Evolutionary conservation across 176 grass and related monocot species (phyloP).

Genomic region (Oryza rufipogon): DNA sequence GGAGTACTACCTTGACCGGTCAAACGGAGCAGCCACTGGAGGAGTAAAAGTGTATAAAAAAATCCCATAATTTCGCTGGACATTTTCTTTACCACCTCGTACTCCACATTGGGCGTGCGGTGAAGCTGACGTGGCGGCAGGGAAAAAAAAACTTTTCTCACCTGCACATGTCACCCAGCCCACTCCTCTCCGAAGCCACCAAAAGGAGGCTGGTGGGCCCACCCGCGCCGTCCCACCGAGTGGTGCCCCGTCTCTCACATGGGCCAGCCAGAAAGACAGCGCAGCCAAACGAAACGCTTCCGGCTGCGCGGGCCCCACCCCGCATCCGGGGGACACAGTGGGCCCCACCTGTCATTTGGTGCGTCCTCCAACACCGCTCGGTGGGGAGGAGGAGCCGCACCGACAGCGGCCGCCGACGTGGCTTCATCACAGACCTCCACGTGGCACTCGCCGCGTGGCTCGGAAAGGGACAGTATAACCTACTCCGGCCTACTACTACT

Average conservation of each 20-base stretch:
- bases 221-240: not conserved
- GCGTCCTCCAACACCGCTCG: not conserved
- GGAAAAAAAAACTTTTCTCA: not conserved
- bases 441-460: constrained; percentile 40
- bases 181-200: too few relatives aligned
- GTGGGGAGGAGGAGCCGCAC: constrained; percentile 15
- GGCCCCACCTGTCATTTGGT: constrained; percentile 16
- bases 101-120: not conserved
- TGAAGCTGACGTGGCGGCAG: not conserved
- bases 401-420: constrained; percentile 52
- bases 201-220: not conserved
- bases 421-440: not conserved
- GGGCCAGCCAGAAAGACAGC: not conserved
- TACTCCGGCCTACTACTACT: constrained; percentile 18
- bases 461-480: constrained; percentile 64
- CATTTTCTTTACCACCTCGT: not conserved
- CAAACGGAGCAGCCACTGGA: not conserved
- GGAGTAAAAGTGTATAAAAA: too few relatives aligned
- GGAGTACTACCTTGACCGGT: not conserved
- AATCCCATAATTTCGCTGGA: not conserved
- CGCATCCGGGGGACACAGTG: too few relatives aligned
- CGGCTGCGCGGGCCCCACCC: not conserved
- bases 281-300: not conserved
- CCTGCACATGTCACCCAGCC: not conserved
- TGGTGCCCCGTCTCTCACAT: not conserved